phyloP scores from a whole-genome alignment of 2,329 filamentous ascomycete species.

The Fusarium citri region DNA sequence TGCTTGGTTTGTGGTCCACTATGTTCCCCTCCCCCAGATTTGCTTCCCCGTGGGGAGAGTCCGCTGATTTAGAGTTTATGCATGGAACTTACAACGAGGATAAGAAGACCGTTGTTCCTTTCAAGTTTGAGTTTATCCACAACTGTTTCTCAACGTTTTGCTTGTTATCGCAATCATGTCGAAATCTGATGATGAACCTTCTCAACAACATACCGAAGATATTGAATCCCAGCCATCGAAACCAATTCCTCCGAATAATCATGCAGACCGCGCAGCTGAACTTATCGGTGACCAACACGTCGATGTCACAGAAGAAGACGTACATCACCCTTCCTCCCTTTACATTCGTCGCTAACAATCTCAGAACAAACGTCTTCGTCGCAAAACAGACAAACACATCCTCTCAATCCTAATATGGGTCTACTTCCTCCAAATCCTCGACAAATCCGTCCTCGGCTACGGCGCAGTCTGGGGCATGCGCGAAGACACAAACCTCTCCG shows the following conservation, averaged over 20 bases:
- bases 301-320: slow-evolving; percentile 36
- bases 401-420: slow-evolving; percentile 67
- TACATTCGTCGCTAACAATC: background rate
- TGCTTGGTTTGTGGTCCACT: background rate
- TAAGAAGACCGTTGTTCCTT: background rate
- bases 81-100: background rate
- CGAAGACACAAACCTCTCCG: slow-evolving; percentile 61
- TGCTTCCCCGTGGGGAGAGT: slow-evolving; percentile 2
- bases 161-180: background rate
- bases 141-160: background rate
- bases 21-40: slow-evolving; percentile 7
- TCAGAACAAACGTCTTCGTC: slow-evolving; percentile 60
- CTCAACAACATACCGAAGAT: slow-evolving; percentile 19
- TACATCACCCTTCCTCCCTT: background rate
- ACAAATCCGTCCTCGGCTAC: slow-evolving; percentile 68
- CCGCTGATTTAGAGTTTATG: background rate
- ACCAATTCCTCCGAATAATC: background rate
- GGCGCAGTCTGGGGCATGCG: slow-evolving; percentile 67
- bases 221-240: slow-evolving; percentile 17
- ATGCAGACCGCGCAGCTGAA: slow-evolving; percentile 24
- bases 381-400: slow-evolving; percentile 71
- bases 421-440: slow-evolving; percentile 70
- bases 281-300: slow-evolving; percentile 33
- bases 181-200: slow-evolving; percentile 12
- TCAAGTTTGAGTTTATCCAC: background rate